Evolutionary conservation across 1,139 yeast species (phyloP), one percentile per base, ranked within the genome.

Genomic region (Diutina catenulata): DNA sequence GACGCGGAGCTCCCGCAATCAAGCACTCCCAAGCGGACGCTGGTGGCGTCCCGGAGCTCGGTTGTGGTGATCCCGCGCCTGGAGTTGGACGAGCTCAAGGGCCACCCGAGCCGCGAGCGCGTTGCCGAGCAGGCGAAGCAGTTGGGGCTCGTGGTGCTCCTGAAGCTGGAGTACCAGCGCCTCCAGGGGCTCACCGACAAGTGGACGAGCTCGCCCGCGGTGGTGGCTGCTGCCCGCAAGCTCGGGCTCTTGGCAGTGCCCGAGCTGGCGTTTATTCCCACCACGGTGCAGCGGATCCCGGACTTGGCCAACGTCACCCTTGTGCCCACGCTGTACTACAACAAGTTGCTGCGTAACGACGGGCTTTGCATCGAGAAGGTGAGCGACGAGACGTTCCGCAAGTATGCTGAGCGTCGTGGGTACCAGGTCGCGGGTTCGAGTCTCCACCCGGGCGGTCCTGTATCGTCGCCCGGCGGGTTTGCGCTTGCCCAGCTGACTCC

Each of bases 271-370:
- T 78, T 71, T 47, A 58, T 80, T 43, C 74, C 82, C 2, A 77
- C 83, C 0, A 74, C 78, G 2, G 67, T 70, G 24, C 68, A 73
- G 9, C 66, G 71, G 48, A 56, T 55, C 7, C 75, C 81, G 2
- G 82, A 76, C 43, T 55, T 65, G n/a, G 57, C 60, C 10, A 72
- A 73, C 45, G 78, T 78, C 27, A 77, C 76, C 40, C 76, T 78
- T 6, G 51, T 80, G 28, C 87, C 88, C 11, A 60, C 70, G 7
- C 66, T 76, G 3, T 80, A 79, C 50, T 80, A 77, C 53, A 70
- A 70, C 45, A 75, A 74, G 50, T 56, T 79, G 44, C 55, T 73
- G 15, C 64, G 62, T 40, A 60, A 60, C 37, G 74, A 68, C 41
- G 47, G 59, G 2, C 48, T 68, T 46, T 57, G 64, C 18, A 53